phyloP scores from a whole-genome alignment of 441 rosid species.

The Populus trichocarpa region DNA sequence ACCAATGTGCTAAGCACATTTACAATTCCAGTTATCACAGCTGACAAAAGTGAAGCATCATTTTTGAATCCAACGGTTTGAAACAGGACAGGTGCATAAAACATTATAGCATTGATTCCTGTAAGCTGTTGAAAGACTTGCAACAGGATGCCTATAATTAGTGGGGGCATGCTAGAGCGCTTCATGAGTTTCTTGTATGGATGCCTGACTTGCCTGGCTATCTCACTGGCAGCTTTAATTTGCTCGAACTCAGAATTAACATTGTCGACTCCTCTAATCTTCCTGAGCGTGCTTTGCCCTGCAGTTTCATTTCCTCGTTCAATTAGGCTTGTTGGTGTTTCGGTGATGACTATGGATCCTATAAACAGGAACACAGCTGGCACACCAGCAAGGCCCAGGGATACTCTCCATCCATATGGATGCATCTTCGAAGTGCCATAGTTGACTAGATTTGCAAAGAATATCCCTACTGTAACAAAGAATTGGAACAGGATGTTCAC shows the following conservation, averaged over 20 bases:
- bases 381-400: conserved; percentile 34
- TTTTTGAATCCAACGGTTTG: conserved; percentile 63
- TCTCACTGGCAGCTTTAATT: conserved; percentile 28
- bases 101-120: conserved; percentile 72
- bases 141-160: conserved; percentile 33
- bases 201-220: conserved; percentile 31
- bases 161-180: conserved; percentile 35
- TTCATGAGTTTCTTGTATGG: conserved; percentile 39
- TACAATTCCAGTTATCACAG: conserved; percentile 49
- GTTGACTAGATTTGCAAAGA: conserved; percentile 41
- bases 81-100: conserved; percentile 63
- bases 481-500: conserved; percentile 49
- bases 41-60: conserved; percentile 48
- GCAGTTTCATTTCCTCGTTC: conserved; percentile 26
- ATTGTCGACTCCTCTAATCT: conserved; percentile 39
- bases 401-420: conserved; percentile 45
- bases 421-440: conserved; percentile 25
- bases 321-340: conserved; percentile 45
- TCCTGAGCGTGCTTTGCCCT: conserved; percentile 26
- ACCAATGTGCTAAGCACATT: conserved; percentile 58
- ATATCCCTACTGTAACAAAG: conserved; percentile 43
- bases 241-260: conserved; percentile 35
- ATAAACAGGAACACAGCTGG: conserved; percentile 31
- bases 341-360: conserved; percentile 37
- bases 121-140: conserved; percentile 61